Conservation (phyloP, 345 rosid species). For the Citrus trifoliata region DNA sequence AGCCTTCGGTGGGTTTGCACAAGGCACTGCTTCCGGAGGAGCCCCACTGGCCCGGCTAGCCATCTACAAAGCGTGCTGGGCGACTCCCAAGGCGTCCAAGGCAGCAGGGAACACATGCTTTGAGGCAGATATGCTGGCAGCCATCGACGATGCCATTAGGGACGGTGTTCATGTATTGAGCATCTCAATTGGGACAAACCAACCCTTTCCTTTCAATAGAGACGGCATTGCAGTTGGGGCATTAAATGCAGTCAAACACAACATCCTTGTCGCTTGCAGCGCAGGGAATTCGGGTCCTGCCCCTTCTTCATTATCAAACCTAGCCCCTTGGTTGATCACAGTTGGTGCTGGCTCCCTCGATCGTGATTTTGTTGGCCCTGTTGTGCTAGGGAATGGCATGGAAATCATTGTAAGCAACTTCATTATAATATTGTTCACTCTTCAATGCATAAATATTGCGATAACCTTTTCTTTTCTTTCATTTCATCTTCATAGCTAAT, state of each 20-base stretch:
- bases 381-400: constrained; percentile 64
- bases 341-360: constrained; percentile 82
- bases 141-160: constrained; percentile 72
- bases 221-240: constrained; percentile 68
- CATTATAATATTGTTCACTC: neutral
- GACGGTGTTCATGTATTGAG: constrained; percentile 83
- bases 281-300: constrained; percentile 82
- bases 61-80: constrained; percentile 87
- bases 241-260: constrained; percentile 51
- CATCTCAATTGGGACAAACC: constrained; percentile 46
- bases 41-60: constrained; percentile 77
- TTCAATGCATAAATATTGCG: neutral
- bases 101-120: constrained; percentile 45
- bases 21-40: constrained; percentile 73
- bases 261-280: constrained; percentile 57
- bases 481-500: neutral
- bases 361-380: constrained; percentile 43
- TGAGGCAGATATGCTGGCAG: constrained; percentile 73
- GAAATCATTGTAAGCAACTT: constrained; percentile 38
- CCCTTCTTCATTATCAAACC: constrained; percentile 53
- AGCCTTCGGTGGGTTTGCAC: constrained; percentile 62
- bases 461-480: neutral
- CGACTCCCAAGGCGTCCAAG: constrained; percentile 45
- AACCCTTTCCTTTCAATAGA: constrained; percentile 14
- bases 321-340: constrained; percentile 79